Conservation (phyloP, 306 rosid genomes). For the Myrica gale region DNA sequence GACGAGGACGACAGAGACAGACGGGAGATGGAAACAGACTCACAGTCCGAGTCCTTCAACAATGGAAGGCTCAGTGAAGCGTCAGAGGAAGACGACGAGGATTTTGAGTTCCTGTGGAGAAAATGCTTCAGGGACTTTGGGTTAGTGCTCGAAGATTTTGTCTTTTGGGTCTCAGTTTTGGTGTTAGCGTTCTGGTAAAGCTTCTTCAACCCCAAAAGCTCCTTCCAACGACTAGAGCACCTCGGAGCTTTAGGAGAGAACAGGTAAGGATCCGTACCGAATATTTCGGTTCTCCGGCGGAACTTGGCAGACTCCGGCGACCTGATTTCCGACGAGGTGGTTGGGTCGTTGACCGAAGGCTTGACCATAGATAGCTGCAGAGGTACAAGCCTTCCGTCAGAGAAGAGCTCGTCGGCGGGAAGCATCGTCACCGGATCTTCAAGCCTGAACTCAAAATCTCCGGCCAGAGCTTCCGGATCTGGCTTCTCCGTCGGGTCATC, state of each 20-base stretch:
- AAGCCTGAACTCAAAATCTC: slow-evolving; percentile 84
- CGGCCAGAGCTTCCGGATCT: slow-evolving; percentile 47
- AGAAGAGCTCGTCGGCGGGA: slow-evolving; percentile 89
- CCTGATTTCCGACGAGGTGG: slow-evolving; percentile 19
- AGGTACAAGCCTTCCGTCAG: slow-evolving; percentile 83
- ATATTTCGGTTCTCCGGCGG: slow-evolving; percentile 34
- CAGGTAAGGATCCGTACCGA: slow-evolving; percentile 50
- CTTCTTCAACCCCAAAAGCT: slow-evolving; percentile 71
- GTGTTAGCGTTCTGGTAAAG: slow-evolving; percentile 47
- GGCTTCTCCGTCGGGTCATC: slow-evolving; percentile 19
- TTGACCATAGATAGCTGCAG: slow-evolving; percentile 52
- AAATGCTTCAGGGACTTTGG: slow-evolving; percentile 58
- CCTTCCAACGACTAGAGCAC: slow-evolving; percentile 94
- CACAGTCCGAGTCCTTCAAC: slow-evolving; percentile 60
- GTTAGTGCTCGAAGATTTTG: slow-evolving; percentile 22
- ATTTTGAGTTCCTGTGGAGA: slow-evolving; percentile 60
- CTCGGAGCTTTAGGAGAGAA: slow-evolving; percentile 97
- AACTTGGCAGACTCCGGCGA: slow-evolving; percentile 33
- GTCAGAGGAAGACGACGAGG: slow-evolving; percentile 48
- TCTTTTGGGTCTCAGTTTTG: slow-evolving; percentile 42
- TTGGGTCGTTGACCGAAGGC: slow-evolving; percentile 17
- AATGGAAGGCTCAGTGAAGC: slow-evolving; percentile 49
- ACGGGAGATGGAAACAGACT: slow-evolving; percentile 75
- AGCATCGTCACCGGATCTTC: slow-evolving; percentile 81
- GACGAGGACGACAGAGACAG: slow-evolving; percentile 89